Evolutionary conservation across 768 basidiomycete species (phyloP).

Genomic region (Rhizopogon vulgaris): DNA sequence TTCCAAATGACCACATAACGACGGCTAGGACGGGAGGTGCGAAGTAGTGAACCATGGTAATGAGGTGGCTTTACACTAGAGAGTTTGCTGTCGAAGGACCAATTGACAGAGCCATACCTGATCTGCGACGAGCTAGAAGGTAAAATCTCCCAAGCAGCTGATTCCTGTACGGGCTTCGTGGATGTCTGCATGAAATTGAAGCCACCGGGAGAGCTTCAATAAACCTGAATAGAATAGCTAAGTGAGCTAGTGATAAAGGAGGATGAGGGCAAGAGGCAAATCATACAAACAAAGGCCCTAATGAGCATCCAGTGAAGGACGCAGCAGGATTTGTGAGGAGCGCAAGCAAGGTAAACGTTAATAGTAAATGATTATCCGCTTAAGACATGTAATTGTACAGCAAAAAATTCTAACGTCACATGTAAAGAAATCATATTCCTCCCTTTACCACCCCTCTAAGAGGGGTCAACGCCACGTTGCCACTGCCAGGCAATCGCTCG

Average conservation of each 20-base stretch:
- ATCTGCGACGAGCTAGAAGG: conserved; percentile 4
- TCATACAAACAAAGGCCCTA: neutral
- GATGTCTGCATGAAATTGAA: conserved; percentile 5
- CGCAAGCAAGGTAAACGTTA: neutral
- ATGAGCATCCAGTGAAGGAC: neutral
- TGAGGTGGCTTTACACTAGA: conserved; percentile 15
- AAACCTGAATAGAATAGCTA: neutral
- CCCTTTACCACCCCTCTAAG: neutral
- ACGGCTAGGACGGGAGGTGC: conserved; percentile 4
- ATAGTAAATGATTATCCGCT: neutral
- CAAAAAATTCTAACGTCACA: too few relatives aligned
- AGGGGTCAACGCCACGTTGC: neutral
- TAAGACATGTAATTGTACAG: neutral
- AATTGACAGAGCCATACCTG: conserved; percentile 3
- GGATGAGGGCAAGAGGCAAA: neutral
- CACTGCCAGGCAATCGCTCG: conserved; percentile 50
- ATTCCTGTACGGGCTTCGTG: neutral
- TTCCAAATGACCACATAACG: conserved; percentile 3
- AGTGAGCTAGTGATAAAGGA: neutral
- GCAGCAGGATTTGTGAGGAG: neutral
- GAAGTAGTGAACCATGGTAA: conserved; percentile 31
- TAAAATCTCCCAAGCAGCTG: conserved; percentile 1
- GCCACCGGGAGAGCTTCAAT: conserved; percentile 3
- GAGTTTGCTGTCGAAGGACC: conserved; percentile 1
- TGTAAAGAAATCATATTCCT: too few relatives aligned